A percentile compares a stretch with the other conserved stretches of the same genome.
Evolutionary conservation across 305 asterid genomes (phyloP).

Genomic region (Solanum chacoense): DNA sequence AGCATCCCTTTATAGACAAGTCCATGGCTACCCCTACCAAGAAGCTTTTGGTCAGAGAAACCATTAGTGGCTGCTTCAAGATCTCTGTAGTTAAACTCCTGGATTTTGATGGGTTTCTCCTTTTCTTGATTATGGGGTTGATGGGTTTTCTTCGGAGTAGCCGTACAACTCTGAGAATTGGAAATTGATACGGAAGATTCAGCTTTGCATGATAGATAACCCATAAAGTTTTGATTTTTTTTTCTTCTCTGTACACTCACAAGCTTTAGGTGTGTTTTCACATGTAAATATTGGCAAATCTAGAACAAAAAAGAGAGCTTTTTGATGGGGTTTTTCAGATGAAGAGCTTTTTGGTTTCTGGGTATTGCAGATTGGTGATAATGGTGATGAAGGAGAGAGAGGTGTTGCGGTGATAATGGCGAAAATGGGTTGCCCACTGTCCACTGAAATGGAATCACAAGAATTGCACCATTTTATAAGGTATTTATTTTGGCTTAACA

Average conservation of each 20-base stretch:
- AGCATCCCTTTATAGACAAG: slow-evolving; percentile 73
- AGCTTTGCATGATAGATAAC: slow-evolving; percentile 72
- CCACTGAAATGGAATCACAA: slow-evolving; percentile 11
- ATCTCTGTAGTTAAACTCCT: slow-evolving; percentile 63
- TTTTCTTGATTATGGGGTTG: slow-evolving; percentile 6
- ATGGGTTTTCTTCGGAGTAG: slow-evolving; percentile 13
- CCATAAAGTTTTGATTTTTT: slow-evolving; percentile 25
- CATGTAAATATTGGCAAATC: not conserved
- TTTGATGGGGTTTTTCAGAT: not conserved
- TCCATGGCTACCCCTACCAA: slow-evolving; percentile 84
- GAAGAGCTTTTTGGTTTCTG: not conserved
- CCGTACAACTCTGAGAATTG: slow-evolving; percentile 26
- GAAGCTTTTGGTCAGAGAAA: slow-evolving; percentile 52
- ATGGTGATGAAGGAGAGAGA: not conserved
- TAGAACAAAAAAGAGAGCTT: not conserved
- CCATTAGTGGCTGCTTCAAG: slow-evolving; percentile 70
- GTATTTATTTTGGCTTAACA: not conserved
- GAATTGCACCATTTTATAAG: not conserved
- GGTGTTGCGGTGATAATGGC: not conserved
- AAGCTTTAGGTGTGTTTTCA: not conserved
- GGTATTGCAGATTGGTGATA: not conserved
- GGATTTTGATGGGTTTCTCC: slow-evolving; percentile 42
- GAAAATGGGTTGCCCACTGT: not conserved
- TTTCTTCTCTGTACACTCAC: not conserved
- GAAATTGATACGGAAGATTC: slow-evolving; percentile 52